phyloP scores from a whole-genome alignment of 164 flowering plant species.

The Vitis riparia region DNA sequence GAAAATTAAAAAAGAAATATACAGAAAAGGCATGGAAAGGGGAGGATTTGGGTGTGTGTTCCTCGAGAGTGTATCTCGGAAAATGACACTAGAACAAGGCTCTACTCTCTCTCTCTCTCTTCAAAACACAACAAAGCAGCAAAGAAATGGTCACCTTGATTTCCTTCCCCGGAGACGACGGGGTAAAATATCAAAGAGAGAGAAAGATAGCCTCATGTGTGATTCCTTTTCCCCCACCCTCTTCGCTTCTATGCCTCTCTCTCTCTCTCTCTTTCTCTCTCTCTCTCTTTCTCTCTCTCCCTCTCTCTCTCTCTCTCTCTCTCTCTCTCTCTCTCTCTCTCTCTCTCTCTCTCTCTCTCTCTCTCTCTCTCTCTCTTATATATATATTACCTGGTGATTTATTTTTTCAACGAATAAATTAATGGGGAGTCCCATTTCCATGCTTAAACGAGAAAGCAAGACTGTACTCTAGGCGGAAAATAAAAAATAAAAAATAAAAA shows the following conservation, averaged over 20 bases:
- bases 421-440: background rate
- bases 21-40: constrained; percentile 23
- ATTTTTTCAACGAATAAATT: background rate
- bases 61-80: constrained; percentile 66
- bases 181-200: constrained; percentile 46
- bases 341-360: constrained; percentile 14
- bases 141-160: constrained; percentile 27
- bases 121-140: constrained; percentile 37
- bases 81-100: constrained; percentile 61
- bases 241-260: constrained; percentile 36
- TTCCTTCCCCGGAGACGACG: constrained; percentile 64
- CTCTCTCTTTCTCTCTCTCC: constrained; percentile 1
- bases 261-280: constrained; percentile 15
- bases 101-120: constrained; percentile 26
- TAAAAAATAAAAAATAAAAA: too few relatives aligned
- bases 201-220: constrained; percentile 29
- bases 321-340: constrained; percentile 13
- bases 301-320: background rate
- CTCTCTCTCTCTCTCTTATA: background rate
- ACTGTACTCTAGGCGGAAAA: background rate
- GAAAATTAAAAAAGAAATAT: constrained; percentile 6
- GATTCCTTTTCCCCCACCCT: constrained; percentile 67
- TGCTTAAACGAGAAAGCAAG: constrained; percentile 1
- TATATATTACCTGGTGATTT: background rate
- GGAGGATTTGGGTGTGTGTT: constrained; percentile 32